Evolutionary conservation across 768 basidiomycete species (phyloP).

Genomic region (Rhodotorula paludigena): DNA sequence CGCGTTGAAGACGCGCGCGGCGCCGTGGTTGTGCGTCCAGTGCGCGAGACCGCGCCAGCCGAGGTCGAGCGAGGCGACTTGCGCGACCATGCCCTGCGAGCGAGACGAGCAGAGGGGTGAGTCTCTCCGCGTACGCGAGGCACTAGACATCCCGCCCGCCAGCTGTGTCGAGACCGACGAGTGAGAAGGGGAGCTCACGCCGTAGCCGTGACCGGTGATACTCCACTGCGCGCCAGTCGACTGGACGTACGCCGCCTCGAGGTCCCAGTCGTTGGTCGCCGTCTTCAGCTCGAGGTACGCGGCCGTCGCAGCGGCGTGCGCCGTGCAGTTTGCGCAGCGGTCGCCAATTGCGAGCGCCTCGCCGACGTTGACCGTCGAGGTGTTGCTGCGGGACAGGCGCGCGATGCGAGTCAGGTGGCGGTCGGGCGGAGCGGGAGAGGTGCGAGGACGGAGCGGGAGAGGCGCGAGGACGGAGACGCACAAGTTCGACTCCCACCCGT

Average conservation of each 20-base stretch:
- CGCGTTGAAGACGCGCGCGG: slow-evolving; percentile 39
- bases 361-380: slow-evolving; percentile 26
- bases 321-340: slow-evolving; percentile 36
- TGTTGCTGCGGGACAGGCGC: slow-evolving; percentile 27
- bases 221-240: slow-evolving; percentile 31
- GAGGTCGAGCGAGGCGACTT: slow-evolving; percentile 40
- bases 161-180: too few species aligned
- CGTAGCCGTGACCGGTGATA: slow-evolving; percentile 41
- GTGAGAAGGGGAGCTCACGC: too few species aligned
- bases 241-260: slow-evolving; percentile 30
- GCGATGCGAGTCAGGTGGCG: too few species aligned
- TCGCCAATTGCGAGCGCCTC: slow-evolving; percentile 24
- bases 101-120: too few species aligned
- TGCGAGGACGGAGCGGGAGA: background rate
- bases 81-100: slow-evolving; percentile 41
- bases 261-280: slow-evolving; percentile 37
- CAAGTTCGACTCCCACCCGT: slow-evolving; percentile 34
- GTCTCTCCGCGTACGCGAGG: too few species aligned
- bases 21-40: slow-evolving; percentile 16
- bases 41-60: slow-evolving; percentile 33
- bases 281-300: slow-evolving; percentile 41
- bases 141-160: too few species aligned
- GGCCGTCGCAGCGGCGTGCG: slow-evolving; percentile 36
- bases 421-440: too few species aligned
- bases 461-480: background rate